Conservation (phyloP, 2,329 filamentous ascomycete genomes). For the Fonsecaea erecta region DNA sequence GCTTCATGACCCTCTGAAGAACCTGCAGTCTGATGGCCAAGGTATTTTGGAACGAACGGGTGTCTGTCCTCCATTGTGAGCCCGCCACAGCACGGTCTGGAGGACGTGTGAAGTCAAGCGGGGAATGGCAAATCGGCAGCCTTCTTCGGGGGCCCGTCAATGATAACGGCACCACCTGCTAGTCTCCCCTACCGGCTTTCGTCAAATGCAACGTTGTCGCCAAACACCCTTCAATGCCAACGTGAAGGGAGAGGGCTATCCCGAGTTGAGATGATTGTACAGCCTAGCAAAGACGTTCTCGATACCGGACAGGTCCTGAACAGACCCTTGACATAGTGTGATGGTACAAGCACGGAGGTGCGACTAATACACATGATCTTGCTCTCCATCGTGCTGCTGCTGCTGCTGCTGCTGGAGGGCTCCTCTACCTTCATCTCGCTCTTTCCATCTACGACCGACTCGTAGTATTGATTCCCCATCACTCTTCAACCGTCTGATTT, state of each 20-base stretch:
- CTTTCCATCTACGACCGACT: background rate
- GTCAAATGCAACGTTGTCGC: background rate
- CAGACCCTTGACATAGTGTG: background rate
- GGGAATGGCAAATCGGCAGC: background rate
- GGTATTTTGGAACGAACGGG: background rate
- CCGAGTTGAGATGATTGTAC: background rate
- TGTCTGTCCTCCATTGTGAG: background rate
- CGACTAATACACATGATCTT: constrained; percentile 4
- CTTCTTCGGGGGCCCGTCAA: background rate
- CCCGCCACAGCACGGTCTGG: background rate
- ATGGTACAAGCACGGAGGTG: background rate
- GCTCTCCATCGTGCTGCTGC: background rate
- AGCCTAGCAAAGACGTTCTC: background rate
- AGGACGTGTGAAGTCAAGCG: background rate
- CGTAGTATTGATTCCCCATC: too few relatives aligned
- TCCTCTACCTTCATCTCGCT: background rate
- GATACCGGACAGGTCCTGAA: background rate
- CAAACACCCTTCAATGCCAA: background rate
- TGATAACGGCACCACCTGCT: background rate
- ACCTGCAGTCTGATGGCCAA: background rate
- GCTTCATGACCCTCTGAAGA: background rate
- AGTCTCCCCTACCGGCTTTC: background rate
- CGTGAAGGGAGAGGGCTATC: background rate
- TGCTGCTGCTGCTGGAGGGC: background rate
- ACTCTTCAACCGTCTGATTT: background rate